phyloP scores from a whole-genome alignment of 805 yeast genomes.

The Yamadazyma olivae region DNA sequence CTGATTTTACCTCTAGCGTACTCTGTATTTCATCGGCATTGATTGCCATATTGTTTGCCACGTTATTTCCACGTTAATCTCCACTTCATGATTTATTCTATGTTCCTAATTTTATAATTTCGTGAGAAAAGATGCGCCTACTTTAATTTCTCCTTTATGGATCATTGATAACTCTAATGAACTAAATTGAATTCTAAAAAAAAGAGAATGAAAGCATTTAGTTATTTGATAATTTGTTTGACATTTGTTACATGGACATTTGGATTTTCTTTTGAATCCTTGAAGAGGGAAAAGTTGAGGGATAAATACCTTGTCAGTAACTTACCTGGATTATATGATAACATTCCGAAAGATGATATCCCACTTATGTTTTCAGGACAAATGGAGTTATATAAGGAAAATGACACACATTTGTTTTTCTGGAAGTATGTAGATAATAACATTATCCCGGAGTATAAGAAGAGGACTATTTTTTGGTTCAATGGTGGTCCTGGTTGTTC shows the following conservation, averaged over 20 bases:
- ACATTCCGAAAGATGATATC: constrained; percentile 27
- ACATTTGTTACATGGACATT: neutral
- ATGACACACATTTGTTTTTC: constrained; percentile 64
- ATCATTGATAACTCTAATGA: no score
- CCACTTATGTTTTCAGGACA: constrained; percentile 68
- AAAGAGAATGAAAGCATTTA: neutral
- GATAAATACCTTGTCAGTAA: constrained; percentile 21
- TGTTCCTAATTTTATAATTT: no score
- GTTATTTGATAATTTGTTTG: neutral
- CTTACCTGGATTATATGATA: constrained; percentile 36
- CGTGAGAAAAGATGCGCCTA: no score
- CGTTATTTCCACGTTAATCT: no score
- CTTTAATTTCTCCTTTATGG: no score
- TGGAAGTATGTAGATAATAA: constrained; percentile 60
- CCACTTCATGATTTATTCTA: no score
- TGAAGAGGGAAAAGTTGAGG: constrained; percentile 1
- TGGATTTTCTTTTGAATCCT: constrained; percentile 1
- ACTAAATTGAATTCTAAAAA: no score
- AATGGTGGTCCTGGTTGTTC: constrained; percentile 99
- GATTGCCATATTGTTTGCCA: no score
- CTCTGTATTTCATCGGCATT: no score
- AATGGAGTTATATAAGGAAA: constrained; percentile 51
- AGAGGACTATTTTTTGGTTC: constrained; percentile 74
- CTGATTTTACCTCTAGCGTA: no score
- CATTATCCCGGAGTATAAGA: constrained; percentile 26